Evolutionary conservation across 441 rosid genomes (phyloP).

Genomic region (Lagerstroemia fauriei): DNA sequence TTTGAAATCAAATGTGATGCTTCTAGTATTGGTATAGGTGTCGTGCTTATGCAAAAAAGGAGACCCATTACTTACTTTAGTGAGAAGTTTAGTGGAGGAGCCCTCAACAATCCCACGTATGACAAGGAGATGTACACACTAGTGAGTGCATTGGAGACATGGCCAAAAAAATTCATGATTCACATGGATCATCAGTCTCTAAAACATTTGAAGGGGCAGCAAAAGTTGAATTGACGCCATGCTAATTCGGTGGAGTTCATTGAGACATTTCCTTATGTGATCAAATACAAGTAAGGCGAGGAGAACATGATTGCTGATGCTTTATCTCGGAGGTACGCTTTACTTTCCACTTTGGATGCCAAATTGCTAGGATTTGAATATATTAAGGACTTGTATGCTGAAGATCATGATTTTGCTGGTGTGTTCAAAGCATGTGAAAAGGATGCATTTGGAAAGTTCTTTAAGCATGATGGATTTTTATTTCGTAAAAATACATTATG

Average conservation of each 20-base stretch:
- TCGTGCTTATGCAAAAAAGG: neutral
- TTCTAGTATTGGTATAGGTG: neutral
- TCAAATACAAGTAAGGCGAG: conserved; percentile 5
- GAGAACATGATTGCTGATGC: neutral
- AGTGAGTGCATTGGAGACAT: neutral
- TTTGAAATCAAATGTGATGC: neutral
- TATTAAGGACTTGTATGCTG: too few relatives aligned
- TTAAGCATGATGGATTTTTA: conserved; percentile 10
- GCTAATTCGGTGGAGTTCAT: neutral
- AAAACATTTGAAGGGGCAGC: neutral
- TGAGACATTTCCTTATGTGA: neutral
- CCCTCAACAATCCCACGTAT: neutral
- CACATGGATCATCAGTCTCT: neutral
- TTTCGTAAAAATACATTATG: conserved; percentile 19
- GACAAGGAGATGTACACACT: neutral
- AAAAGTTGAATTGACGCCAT: neutral
- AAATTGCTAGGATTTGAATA: neutral
- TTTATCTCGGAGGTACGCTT: neutral
- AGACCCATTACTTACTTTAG: neutral
- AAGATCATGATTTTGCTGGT: neutral
- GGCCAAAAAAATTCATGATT: too few relatives aligned
- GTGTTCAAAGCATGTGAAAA: neutral
- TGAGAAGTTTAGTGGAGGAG: neutral
- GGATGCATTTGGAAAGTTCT: neutral
- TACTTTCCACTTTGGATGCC: neutral